Evolutionary conservation across 345 rosid genomes (phyloP).

Genomic region (Noccaea bulbosa): DNA sequence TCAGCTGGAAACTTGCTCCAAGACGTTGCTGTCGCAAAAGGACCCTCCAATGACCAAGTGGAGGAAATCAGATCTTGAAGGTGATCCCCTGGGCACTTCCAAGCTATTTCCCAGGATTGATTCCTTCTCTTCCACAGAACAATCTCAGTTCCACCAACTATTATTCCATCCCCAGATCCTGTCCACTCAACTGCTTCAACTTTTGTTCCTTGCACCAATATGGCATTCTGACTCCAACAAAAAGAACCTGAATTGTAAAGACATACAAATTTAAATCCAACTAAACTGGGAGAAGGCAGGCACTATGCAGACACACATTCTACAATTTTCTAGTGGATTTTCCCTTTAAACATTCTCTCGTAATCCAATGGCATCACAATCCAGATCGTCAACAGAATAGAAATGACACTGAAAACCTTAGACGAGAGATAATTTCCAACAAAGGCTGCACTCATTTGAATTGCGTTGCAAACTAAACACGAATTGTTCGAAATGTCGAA

Average conservation of each 20-base stretch:
- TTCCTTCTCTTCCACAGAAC: conserved; percentile 77
- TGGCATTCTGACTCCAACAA: conserved; percentile 96
- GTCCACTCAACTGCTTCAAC: conserved; percentile 91
- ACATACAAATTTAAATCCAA: conserved; percentile 50
- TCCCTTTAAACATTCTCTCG: neutral
- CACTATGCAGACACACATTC: conserved; percentile 24
- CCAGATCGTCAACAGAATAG: neutral
- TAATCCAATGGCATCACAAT: neutral
- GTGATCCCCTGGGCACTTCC: conserved; percentile 60
- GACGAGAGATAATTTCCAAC: neutral
- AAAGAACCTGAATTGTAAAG: conserved; percentile 90
- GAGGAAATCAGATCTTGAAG: conserved; percentile 83
- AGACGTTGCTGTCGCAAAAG: conserved; percentile 67
- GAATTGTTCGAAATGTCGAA: neutral
- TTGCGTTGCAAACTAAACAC: neutral
- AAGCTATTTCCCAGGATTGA: conserved; percentile 85
- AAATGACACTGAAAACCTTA: neutral
- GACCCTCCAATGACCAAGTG: conserved; percentile 77
- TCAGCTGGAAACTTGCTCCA: conserved; percentile 41
- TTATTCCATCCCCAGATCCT: conserved; percentile 81
- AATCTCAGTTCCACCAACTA: conserved; percentile 75
- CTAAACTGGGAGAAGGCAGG: conserved; percentile 8
- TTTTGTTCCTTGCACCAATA: conserved; percentile 66
- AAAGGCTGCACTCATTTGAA: neutral
- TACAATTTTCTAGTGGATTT: neutral